Conservation (phyloP, 352 stramenopile species). For the Discostella stelligera region DNA sequence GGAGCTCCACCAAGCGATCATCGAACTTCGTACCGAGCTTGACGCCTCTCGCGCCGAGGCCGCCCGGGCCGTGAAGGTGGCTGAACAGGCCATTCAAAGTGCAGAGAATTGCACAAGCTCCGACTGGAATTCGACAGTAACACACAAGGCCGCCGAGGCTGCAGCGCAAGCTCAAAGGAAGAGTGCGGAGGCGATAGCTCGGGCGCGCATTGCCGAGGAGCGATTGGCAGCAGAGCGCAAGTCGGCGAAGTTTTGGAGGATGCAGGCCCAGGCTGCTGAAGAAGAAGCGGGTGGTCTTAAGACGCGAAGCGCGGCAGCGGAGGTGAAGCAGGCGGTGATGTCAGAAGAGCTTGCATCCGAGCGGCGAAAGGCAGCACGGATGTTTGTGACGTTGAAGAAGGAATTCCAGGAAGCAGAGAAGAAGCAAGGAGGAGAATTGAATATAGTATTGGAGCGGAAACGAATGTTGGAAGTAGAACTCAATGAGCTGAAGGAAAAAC, state of each 20-base stretch:
- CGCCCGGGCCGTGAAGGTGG: constrained; percentile 77
- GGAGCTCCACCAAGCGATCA: constrained; percentile 78
- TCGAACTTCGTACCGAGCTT: constrained; percentile 67
- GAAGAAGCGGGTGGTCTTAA: constrained; percentile 71
- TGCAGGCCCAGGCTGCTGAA: constrained; percentile 68
- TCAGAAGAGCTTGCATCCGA: constrained; percentile 65
- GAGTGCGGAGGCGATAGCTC: constrained; percentile 74
- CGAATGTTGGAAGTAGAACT: constrained; percentile 56
- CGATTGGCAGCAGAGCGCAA: constrained; percentile 59
- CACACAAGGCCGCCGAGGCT: constrained; percentile 80
- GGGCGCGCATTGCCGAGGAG: constrained; percentile 72
- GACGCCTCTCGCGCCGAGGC: constrained; percentile 76
- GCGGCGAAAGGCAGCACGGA: constrained; percentile 30
- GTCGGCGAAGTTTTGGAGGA: constrained; percentile 61
- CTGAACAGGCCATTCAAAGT: constrained; percentile 81
- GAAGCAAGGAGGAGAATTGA: constrained; percentile 3
- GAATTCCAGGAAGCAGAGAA: constrained; percentile 40
- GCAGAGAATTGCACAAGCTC: constrained; percentile 70
- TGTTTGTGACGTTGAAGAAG: constrained; percentile 42
- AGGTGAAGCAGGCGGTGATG: constrained; percentile 67
- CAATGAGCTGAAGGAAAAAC: constrained; percentile 37
- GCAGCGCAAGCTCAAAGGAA: constrained; percentile 76
- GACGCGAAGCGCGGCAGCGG: constrained; percentile 66
- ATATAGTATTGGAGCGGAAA: constrained; percentile 16
- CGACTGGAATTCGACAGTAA: constrained; percentile 81